These are phyloP conservation scores for Botrytis cinerea DNA, from an alignment of 2,329 filamentous ascomycete species.

Conservation along the genomic window DNA sequence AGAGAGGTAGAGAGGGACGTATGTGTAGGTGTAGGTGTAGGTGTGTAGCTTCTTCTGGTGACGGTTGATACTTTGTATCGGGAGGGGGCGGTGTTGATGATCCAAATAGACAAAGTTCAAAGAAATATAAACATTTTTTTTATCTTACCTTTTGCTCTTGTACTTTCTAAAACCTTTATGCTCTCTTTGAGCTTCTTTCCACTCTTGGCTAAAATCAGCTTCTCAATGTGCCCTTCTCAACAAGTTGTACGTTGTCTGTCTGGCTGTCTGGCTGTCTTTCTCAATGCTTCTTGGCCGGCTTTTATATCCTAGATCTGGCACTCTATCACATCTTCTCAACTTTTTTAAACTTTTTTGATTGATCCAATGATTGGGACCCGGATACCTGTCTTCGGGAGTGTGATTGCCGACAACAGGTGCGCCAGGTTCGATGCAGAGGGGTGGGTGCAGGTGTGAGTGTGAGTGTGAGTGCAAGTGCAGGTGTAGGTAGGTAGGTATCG, in stretches of 20 bases:
- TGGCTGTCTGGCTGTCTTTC: not conserved
- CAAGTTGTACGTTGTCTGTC: not conserved
- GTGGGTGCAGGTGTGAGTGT: not conserved
- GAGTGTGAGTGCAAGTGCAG: not conserved
- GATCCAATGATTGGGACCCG: conserved; percentile 3
- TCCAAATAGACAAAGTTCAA: not conserved
- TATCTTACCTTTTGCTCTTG: conserved; percentile 11
- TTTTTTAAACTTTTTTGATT: not conserved
- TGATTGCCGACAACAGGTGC: conserved; percentile 9
- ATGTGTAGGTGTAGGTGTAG: not conserved
- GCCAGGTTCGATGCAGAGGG: not conserved
- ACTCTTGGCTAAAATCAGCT: not conserved
- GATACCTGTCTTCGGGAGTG: conserved; percentile 10
- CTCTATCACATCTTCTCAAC: not conserved
- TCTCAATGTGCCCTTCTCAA: not conserved
- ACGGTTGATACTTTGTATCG: not conserved
- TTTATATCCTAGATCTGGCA: not conserved
- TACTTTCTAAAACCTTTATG: not conserved
- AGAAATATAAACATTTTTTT: not conserved
- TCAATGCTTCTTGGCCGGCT: conserved; percentile 13
- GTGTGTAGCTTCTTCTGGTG: not conserved
- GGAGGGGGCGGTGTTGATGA: not conserved
- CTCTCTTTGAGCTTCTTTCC: conserved; percentile 7
- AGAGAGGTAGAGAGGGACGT: too few relatives aligned
- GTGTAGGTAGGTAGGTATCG: not conserved